Evolutionary conservation across 2,329 filamentous ascomycete genomes (phyloP).

Genomic region (Colletotrichum musicola): DNA sequence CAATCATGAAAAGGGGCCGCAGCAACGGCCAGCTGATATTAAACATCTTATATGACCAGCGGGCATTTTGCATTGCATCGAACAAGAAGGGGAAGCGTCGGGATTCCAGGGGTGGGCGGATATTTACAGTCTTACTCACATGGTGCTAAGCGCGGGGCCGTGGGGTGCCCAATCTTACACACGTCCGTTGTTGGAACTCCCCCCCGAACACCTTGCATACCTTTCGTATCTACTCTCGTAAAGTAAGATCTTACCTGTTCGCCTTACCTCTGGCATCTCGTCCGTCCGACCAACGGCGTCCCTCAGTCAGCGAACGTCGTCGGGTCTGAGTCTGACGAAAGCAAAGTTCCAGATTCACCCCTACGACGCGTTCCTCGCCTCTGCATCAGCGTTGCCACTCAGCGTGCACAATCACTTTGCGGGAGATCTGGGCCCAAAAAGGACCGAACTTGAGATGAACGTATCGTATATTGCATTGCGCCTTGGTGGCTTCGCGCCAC

Average conservation of each 20-base stretch:
- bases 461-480: conserved; percentile 53
- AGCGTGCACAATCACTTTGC: background rate
- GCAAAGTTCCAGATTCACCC: background rate
- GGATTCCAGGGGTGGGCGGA: background rate
- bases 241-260: no score
- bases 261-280: no score
- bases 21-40: background rate
- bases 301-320: background rate
- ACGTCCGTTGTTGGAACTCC: background rate
- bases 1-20: background rate
- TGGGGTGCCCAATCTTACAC: conserved; percentile 1
- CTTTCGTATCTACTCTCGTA: no score
- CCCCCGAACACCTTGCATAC: no score
- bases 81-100: background rate
- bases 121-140: background rate
- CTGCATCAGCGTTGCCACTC: background rate
- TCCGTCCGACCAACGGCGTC: conserved; percentile 1
- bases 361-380: background rate
- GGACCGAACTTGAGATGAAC: conserved; percentile 34
- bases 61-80: conserved; percentile 3
- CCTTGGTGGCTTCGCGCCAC: conserved; percentile 44
- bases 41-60: conserved; percentile 7
- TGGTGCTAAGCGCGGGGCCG: conserved; percentile 16
- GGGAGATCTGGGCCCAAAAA: background rate
- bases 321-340: background rate